A percentile compares a stretch with the other conserved stretches of the same genome.
Evolutionary conservation across 2,329 filamentous ascomycete species (phyloP).

Genomic region (Coleophoma cylindrospora): DNA sequence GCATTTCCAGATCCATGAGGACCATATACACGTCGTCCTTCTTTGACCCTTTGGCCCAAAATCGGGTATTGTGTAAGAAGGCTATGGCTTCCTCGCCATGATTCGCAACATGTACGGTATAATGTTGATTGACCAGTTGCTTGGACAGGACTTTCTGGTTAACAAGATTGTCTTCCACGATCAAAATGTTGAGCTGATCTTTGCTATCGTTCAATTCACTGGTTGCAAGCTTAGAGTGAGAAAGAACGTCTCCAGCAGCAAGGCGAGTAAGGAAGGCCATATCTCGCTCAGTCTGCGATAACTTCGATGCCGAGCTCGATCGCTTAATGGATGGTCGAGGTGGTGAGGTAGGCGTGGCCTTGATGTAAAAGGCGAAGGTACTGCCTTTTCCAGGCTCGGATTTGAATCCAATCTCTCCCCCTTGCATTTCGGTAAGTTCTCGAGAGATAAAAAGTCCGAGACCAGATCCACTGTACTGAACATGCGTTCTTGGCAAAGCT

Average conservation of each 20-base stretch:
- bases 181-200: slow-evolving; percentile 58
- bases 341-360: slow-evolving; percentile 31
- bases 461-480: slow-evolving; percentile 60
- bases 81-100: slow-evolving; percentile 56
- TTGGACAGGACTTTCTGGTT: slow-evolving; percentile 57
- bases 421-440: slow-evolving; percentile 58
- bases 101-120: slow-evolving; percentile 54
- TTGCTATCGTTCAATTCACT: slow-evolving; percentile 30
- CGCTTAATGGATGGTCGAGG: slow-evolving; percentile 14
- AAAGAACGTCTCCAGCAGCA: not conserved
- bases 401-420: slow-evolving; percentile 59
- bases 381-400: slow-evolving; percentile 53
- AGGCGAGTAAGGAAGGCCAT: slow-evolving; percentile 37
- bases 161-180: slow-evolving; percentile 61
- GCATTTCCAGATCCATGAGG: slow-evolving; percentile 77
- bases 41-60: slow-evolving; percentile 62
- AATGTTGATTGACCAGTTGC: slow-evolving; percentile 50
- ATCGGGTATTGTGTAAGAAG: slow-evolving; percentile 45
- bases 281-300: slow-evolving; percentile 57
- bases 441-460: slow-evolving; percentile 61
- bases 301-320: slow-evolving; percentile 37
- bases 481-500: slow-evolving; percentile 43
- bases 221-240: not conserved
- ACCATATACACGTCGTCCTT: slow-evolving; percentile 49
- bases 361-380: slow-evolving; percentile 60